A percentile compares a stretch with the other conserved stretches of the same genome.
phyloP scores from a whole-genome alignment of 129 eudicot species.

The Chrysanthemum seticuspe region DNA sequence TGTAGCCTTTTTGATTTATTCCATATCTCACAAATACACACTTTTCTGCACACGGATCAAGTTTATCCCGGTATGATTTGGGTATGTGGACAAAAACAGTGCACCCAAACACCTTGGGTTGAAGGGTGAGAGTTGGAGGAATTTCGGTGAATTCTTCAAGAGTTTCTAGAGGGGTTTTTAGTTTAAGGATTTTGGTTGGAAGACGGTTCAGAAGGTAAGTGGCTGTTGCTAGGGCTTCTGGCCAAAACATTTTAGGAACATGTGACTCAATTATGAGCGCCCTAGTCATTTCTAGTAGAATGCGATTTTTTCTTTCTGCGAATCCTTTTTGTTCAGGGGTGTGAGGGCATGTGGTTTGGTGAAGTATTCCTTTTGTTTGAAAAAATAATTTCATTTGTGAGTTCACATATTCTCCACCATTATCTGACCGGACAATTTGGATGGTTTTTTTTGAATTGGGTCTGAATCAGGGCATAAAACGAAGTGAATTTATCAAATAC shows the following conservation, averaged over 20 bases:
- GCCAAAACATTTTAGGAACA: neutral
- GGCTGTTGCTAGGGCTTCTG: neutral
- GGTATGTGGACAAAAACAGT: neutral
- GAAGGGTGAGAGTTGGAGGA: neutral
- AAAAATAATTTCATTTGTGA: neutral
- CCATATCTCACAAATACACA: neutral
- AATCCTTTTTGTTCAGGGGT: slow-evolving; percentile 1
- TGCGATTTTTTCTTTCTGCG: neutral
- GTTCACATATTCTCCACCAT: neutral
- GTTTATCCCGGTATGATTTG: neutral
- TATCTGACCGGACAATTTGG: neutral
- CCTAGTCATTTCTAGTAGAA: slow-evolving; percentile 4
- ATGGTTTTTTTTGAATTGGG: neutral
- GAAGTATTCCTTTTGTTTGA: slow-evolving; percentile 3
- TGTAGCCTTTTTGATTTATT: slow-evolving; percentile 2
- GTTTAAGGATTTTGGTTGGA: slow-evolving; percentile 12
- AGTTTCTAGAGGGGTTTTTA: neutral
- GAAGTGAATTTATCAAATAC: neutral
- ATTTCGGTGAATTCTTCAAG: neutral
- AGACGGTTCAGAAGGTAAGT: slow-evolving; percentile 13
- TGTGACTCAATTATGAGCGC: neutral
- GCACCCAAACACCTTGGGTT: neutral
- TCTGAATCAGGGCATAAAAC: neutral
- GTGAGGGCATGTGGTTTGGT: slow-evolving; percentile 5
- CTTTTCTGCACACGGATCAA: neutral